Evolutionary conservation across 78 protist genomes (phyloP).

Genomic region (Dictyostelium citrinum): DNA sequence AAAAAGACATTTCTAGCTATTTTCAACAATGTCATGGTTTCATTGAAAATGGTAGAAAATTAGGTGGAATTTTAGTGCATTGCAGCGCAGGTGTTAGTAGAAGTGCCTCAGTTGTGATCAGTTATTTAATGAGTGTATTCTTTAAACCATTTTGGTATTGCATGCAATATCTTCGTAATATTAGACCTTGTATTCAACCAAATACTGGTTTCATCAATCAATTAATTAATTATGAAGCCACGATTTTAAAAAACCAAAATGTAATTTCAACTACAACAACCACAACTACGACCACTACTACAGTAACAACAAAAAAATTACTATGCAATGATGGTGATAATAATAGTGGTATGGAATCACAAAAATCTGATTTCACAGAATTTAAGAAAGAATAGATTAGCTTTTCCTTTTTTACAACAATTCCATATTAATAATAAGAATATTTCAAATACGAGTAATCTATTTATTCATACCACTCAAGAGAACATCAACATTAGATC

Average conservation of each 20-base stretch:
- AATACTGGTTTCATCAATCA: slow-evolving; percentile 57
- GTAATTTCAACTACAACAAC: not conserved
- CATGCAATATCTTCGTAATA: slow-evolving; percentile 36
- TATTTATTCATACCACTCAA: not conserved
- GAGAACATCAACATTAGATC: no score
- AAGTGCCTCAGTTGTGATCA: slow-evolving; percentile 52
- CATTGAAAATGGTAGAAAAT: slow-evolving; percentile 32
- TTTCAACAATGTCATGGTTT: slow-evolving; percentile 42
- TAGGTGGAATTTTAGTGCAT: slow-evolving; percentile 48
- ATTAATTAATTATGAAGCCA: slow-evolving; percentile 19
- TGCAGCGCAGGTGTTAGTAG: slow-evolving; percentile 58
- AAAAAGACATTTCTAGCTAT: slow-evolving; percentile 15
- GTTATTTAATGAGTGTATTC: slow-evolving; percentile 47
- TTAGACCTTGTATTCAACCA: slow-evolving; percentile 69
- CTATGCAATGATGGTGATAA: not conserved
- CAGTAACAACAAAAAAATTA: not conserved
- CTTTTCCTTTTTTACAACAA: not conserved
- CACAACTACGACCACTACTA: not conserved
- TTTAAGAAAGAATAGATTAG: not conserved
- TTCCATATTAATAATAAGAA: not conserved
- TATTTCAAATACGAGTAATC: slow-evolving; percentile 14
- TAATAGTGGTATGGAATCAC: not conserved
- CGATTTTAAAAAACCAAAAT: not conserved
- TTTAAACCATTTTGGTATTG: slow-evolving; percentile 70
- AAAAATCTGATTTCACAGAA: not conserved